A percentile compares a stretch with the other conserved stretches of the same genome.
Conservation (phyloP, 2,329 filamentous ascomycete genomes). For the Mariannaea elegans region DNA sequence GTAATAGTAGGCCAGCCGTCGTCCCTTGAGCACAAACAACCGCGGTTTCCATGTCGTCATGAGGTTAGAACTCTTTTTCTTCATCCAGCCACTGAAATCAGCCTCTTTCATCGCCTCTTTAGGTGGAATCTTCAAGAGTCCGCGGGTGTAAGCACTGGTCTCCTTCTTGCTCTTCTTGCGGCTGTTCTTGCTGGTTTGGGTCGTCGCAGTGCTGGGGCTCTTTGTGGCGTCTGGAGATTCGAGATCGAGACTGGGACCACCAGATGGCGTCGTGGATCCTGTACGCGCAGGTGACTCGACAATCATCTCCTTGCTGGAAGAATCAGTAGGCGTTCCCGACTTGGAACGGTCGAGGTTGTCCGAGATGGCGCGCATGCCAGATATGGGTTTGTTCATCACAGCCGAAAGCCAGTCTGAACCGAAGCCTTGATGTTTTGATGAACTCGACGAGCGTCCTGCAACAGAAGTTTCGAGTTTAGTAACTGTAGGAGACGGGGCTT, state of each 20-base stretch:
- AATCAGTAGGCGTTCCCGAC: conserved; percentile 57
- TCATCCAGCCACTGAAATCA: conserved; percentile 99
- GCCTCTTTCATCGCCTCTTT: conserved; percentile 84
- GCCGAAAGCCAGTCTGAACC: conserved; percentile 65
- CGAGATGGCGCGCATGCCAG: conserved; percentile 84
- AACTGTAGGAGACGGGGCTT: conserved; percentile 63
- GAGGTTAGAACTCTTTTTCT: conserved; percentile 94
- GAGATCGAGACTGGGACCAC: conserved; percentile 76
- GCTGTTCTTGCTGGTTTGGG: conserved; percentile 57
- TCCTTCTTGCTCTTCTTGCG: conserved; percentile 88
- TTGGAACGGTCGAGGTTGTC: conserved; percentile 73
- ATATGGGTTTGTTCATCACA: conserved; percentile 59
- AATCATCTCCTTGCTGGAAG: conserved; percentile 45
- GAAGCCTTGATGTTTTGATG: conserved; percentile 54
- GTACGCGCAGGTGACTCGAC: conserved; percentile 70
- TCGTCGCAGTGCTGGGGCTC: conserved; percentile 59
- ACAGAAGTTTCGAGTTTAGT: conserved; percentile 65
- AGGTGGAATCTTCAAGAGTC: conserved; percentile 82
- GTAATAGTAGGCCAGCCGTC: conserved; percentile 95
- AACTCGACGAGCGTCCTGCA: conserved; percentile 51
- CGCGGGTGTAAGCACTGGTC: conserved; percentile 92
- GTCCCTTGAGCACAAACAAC: conserved; percentile 92
- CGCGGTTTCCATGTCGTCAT: conserved; percentile 99
- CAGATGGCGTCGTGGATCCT: conserved; percentile 76
- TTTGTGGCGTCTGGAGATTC: conserved; percentile 75